Evolutionary conservation across 352 stramenopile species (phyloP).

Genomic region (Globisporangium alternatum): DNA sequence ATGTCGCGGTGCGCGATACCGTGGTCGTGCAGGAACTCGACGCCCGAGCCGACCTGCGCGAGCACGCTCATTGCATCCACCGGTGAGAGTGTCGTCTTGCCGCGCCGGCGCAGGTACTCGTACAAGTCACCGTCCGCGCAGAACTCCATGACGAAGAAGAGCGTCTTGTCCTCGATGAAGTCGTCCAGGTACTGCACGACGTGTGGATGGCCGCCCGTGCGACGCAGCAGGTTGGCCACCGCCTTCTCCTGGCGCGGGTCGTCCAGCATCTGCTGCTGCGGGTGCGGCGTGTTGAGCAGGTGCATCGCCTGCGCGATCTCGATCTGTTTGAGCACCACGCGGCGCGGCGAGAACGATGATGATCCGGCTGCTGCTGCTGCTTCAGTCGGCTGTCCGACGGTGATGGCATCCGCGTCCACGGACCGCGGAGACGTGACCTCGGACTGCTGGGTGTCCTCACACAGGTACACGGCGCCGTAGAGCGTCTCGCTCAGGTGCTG

Average conservation of each 20-base stretch:
- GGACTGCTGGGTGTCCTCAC: slow-evolving; percentile 28
- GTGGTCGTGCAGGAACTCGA: slow-evolving; percentile 31
- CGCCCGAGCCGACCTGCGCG: slow-evolving; percentile 22
- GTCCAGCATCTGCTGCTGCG: slow-evolving; percentile 24
- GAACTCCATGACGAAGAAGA: slow-evolving; percentile 8
- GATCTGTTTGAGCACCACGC: slow-evolving; percentile 51
- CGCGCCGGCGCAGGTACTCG: slow-evolving; percentile 22
- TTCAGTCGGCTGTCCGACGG: neutral
- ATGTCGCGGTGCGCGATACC: slow-evolving; percentile 39
- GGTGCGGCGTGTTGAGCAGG: slow-evolving; percentile 17
- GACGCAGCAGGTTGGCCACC: slow-evolving; percentile 28
- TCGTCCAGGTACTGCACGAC: slow-evolving; percentile 44
- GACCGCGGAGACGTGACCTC: slow-evolving; percentile 3
- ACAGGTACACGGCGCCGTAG: slow-evolving; percentile 46
- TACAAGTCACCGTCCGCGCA: neutral
- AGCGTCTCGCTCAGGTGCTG: slow-evolving; percentile 38
- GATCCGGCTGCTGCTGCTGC: neutral
- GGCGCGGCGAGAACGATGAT: neutral
- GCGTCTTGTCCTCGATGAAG: slow-evolving; percentile 32
- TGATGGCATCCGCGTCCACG: neutral
- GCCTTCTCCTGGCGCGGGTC: slow-evolving; percentile 42
- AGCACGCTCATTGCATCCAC: slow-evolving; percentile 28
- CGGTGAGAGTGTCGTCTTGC: slow-evolving; percentile 18
- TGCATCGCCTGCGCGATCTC: slow-evolving; percentile 32
- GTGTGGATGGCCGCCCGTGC: slow-evolving; percentile 38